Evolutionary conservation across 208 protist species (phyloP), one percentile per base, ranked within the genome.

Genomic region (Trypanosoma vivax): DNA sequence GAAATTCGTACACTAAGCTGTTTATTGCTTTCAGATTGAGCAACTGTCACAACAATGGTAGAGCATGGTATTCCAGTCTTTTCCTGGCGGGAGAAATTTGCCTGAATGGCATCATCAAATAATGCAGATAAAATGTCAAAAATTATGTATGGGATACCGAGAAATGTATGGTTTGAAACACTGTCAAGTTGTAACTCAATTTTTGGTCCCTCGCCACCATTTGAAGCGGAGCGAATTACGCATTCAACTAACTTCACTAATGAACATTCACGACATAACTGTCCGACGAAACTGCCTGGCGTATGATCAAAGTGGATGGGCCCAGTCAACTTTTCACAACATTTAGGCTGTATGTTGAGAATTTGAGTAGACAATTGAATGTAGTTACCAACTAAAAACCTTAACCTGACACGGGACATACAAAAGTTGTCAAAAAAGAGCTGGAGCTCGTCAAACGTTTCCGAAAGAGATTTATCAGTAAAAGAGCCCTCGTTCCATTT

Each of bases 311-410:
- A 85, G 37, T 78, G 81, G 1, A 70, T 33, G 0, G 73, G 76
- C 1, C 54, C 60, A 16, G 73, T 77, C 0, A 60, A 28, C 16
- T 69, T 67, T 6, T 83, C 70, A 1, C 58, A 60, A 43, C 83
- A 72, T 7, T 65, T 57, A 16, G 41, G 48, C 14, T 72, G 45
- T 5, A 88, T 42, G 9, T 67, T 27, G 0, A 88, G 59, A 52
- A 88, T 79, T 40, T 77, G 62, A 10, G 60, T 81, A 0, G 80
- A 88, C 9, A 89, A 60, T 40, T 84, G 78, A 62, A 89, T 66
- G 50, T 85, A 89, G 42, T 89, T 84, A 11, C 76, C 76, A 9
- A 81, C 48, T 1, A 89, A 38, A 52, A 89, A 83, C 16, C 81
- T 76, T 4, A 89, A 52, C 13, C 59, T 57, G 0, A 81, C 78